Percentiles rank a stretch among this genome's conserved stretches.
Evolutionary conservation across 176 grass and related monocot genomes (phyloP).

Genomic region (Avena sativa): DNA sequence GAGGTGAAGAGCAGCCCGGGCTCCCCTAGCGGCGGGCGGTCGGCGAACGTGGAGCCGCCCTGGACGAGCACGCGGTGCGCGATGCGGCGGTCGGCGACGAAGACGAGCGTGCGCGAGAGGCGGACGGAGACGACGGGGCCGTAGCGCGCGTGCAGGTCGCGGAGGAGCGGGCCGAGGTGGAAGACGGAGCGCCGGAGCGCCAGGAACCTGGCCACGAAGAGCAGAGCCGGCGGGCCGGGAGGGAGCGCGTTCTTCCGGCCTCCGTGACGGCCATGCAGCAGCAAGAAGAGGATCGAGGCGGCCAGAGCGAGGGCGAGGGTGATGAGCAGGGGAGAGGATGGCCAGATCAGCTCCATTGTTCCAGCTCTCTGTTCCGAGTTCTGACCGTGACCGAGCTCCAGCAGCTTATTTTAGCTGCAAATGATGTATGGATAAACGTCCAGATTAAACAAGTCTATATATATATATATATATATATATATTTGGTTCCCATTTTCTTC

Average conservation of each 20-base stretch:
- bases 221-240: constrained; percentile 49
- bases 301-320: not conserved
- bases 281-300: not conserved
- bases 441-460: too few species aligned
- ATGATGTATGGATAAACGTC: too few species aligned
- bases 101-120: constrained; percentile 49
- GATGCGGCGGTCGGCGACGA: constrained; percentile 55
- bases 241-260: constrained; percentile 27
- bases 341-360: constrained; percentile 17
- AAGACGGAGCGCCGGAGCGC: constrained; percentile 41
- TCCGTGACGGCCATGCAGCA: not conserved
- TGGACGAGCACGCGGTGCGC: constrained; percentile 56
- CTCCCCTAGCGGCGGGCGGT: constrained; percentile 36
- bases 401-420: too few species aligned
- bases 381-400: not conserved
- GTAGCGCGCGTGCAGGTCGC: constrained; percentile 36
- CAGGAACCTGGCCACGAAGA: constrained; percentile 40
- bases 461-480: too few species aligned
- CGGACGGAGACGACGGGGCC: constrained; percentile 39
- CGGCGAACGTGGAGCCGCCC: constrained; percentile 49
- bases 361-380: not conserved
- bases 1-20: constrained; percentile 2
- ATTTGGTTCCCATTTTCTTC: too few species aligned
- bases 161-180: constrained; percentile 41
- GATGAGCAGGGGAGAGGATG: not conserved